Base-by-base conservation (phyloP, 768 basidiomycete genomes). In the Leccinum boreale region DNA sequence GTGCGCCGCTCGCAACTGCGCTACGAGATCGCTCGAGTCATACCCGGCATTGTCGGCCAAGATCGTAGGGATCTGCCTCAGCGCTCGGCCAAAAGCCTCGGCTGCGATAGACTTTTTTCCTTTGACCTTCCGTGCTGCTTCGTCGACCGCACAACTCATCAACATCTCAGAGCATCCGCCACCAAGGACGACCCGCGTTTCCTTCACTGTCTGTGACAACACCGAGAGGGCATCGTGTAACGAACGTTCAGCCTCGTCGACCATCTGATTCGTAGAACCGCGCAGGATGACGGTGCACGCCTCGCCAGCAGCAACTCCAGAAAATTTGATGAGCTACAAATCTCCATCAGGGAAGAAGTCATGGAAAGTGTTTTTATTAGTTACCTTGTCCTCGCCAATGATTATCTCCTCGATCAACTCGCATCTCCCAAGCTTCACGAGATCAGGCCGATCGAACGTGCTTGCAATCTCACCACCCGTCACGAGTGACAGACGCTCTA, bases 111-210 rank as follows among this genome's bases (percentile, higher is more conserved):
- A 92, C 77, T 94, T 94, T 79, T 98, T 99, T 2, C 97, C 97
- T 69, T 87, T 87, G 49, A 94, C 84, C 59, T 82, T 85, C 61
- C 89, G 81, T 3, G 90, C 90, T 44, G 81, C 90, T 70, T 95
- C 92, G 44, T 99, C 97, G 10, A 95, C 91, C 1, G 92, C 90
- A 64, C 90, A 92, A 65, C 86, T 87, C 97, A 99, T 99, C 64
- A 94, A 72, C 94, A 97, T 98, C 78, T 99, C 97, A 2, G 94
- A 87, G 73, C 97, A 99, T 29, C 97, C 97, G 50, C 97, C 97
- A 4, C 97, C 97, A 28, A 98, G 86, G 3, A 93, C 90, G 3
- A 92, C 83, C 39, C 97, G 83, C 2, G 96, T 96, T 79, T 99
- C 97, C 76, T 93, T 95, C 60, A 97, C 94, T 0, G 96, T 98